These are phyloP conservation scores for Lomentospora prolificans DNA, from an alignment of 2,329 filamentous ascomycete species.

Conservation along the genomic window DNA sequence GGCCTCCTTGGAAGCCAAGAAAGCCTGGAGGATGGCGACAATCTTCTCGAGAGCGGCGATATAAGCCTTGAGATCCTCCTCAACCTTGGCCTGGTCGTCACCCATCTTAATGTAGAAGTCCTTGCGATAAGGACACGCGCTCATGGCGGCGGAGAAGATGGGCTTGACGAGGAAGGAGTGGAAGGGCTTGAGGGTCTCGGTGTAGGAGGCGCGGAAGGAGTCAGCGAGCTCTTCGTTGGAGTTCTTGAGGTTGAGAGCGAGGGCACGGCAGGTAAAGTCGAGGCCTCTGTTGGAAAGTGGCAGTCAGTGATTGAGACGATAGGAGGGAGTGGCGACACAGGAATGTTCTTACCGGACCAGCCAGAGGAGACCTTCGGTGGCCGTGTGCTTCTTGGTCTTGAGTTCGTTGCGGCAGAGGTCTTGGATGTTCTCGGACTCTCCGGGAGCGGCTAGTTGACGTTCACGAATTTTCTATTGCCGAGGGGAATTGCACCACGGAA, in stretches of 20 bases:
- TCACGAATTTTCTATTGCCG: conserved; percentile 71
- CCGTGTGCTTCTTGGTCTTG: conserved; percentile 78
- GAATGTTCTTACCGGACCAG: conserved; percentile 59
- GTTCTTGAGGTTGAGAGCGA: conserved; percentile 66
- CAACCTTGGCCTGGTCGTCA: conserved; percentile 51
- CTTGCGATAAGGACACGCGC: conserved; percentile 82
- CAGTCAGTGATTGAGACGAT: too few relatives aligned
- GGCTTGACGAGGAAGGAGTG: conserved; percentile 86
- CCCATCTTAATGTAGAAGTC: conserved; percentile 90
- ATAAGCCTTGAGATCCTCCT: conserved; percentile 57
- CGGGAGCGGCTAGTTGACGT: conserved; percentile 66
- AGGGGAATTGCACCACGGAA: too few relatives aligned
- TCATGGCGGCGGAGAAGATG: conserved; percentile 88
- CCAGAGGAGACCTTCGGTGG: conserved; percentile 87
- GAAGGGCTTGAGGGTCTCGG: conserved; percentile 78
- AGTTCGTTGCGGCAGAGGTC: conserved; percentile 78
- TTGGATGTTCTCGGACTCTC: conserved; percentile 76
- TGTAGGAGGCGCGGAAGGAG: conserved; percentile 83
- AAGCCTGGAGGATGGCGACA: conserved; percentile 62
- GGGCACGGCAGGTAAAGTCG: conserved; percentile 82
- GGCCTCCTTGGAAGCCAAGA: conserved; percentile 44
- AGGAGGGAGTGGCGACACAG: neutral
- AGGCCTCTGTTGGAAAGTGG: conserved; percentile 53
- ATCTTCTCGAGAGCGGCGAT: conserved; percentile 68
- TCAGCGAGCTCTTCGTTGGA: conserved; percentile 64